These are phyloP conservation scores for Botryosphaeria agaves DNA, from an alignment of 2,329 filamentous ascomycete genomes.

Conservation along the genomic window DNA sequence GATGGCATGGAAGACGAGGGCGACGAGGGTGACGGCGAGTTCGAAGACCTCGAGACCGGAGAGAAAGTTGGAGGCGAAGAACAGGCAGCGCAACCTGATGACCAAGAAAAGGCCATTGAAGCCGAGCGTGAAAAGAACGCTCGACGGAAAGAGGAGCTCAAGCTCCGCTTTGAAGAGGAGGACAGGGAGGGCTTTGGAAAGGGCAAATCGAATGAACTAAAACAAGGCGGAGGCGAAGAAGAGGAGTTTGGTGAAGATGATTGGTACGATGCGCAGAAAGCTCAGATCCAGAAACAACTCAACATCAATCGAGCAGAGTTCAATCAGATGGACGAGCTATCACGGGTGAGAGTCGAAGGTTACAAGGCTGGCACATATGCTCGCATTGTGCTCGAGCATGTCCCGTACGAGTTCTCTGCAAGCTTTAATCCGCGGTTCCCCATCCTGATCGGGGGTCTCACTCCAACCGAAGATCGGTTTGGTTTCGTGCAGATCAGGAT, in stretches of 20 bases:
- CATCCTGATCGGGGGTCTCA: conserved; percentile 78
- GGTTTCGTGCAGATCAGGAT: conserved; percentile 91
- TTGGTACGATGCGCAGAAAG: conserved; percentile 97
- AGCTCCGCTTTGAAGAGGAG: conserved; percentile 89
- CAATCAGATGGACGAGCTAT: conserved; percentile 67
- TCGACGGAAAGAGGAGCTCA: conserved; percentile 82
- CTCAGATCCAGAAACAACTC: conserved; percentile 82
- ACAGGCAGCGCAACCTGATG: conserved; percentile 19
- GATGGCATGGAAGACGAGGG: conserved; percentile 33
- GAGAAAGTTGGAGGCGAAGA: conserved; percentile 33
- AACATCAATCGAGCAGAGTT: conserved; percentile 96
- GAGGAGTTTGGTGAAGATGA: conserved; percentile 89
- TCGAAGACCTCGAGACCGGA: conserved; percentile 71
- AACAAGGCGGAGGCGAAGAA: conserved; percentile 49
- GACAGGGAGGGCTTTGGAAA: conserved; percentile 92
- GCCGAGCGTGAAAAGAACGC: conserved; percentile 85
- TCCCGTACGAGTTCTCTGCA: conserved; percentile 77
- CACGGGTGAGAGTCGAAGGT: conserved; percentile 72
- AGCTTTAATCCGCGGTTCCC: conserved; percentile 71
- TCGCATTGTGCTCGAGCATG: conserved; percentile 72
- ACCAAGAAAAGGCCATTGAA: conserved; percentile 44
- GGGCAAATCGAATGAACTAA: conserved; percentile 62
- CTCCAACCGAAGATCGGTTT: conserved; percentile 85
- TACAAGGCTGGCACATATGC: conserved; percentile 86
- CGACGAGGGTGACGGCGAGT: conserved; percentile 62